phyloP scores from a whole-genome alignment of 768 basidiomycete genomes.

The Mycena maculata region DNA sequence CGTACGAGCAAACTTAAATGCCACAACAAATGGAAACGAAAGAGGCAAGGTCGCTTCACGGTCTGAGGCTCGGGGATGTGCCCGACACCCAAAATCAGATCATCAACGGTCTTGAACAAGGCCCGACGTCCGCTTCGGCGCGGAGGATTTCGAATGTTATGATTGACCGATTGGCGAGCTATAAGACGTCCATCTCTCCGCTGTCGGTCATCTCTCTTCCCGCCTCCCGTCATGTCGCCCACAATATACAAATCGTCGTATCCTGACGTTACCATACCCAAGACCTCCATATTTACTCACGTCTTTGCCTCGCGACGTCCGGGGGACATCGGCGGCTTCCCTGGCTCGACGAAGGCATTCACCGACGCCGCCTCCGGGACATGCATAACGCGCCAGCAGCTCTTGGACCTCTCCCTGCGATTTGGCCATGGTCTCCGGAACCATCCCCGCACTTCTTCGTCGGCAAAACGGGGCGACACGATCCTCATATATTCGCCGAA shows the following conservation, averaged over 20 bases:
- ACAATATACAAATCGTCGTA: constrained; percentile 36
- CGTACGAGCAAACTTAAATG: too few species aligned
- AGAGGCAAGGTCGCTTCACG: too few species aligned
- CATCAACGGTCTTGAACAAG: too few species aligned
- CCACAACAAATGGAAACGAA: too few species aligned
- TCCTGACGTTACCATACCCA: constrained; percentile 35
- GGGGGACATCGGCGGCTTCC: constrained; percentile 33
- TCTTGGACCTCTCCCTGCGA: constrained; percentile 34
- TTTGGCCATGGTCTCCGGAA: constrained; percentile 40
- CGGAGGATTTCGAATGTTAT: too few species aligned
- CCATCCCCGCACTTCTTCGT: constrained; percentile 35
- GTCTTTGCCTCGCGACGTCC: constrained; percentile 31
- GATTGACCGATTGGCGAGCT: too few species aligned
- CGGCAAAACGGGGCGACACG: constrained; percentile 54
- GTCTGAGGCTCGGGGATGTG: too few species aligned
- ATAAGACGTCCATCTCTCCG: neutral
- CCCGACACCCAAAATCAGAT: too few species aligned
- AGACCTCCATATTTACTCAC: constrained; percentile 39
- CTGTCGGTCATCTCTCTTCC: neutral
- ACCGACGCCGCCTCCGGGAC: constrained; percentile 38
- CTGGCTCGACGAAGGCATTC: constrained; percentile 30
- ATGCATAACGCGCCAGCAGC: constrained; percentile 33
- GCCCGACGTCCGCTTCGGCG: too few species aligned
- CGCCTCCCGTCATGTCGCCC: constrained; percentile 30
- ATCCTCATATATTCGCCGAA: constrained; percentile 68